A percentile compares a stretch with the other conserved stretches of the same genome.
Conservation (phyloP, 192 early-diverging fungal species). For the Podila minutissima region DNA sequence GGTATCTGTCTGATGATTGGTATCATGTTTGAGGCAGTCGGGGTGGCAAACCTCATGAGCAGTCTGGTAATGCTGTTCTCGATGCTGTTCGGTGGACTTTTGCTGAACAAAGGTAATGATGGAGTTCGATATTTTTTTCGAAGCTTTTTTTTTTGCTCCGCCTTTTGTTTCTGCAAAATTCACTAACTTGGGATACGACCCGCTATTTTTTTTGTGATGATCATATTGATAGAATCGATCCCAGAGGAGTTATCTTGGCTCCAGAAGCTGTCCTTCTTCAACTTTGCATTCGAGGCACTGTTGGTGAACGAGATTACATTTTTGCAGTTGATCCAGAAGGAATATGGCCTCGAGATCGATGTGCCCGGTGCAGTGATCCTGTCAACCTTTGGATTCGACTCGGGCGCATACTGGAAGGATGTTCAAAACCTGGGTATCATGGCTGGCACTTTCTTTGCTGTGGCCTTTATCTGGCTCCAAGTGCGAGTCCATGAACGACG, state of each 20-base stretch:
- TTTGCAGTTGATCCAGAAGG: slow-evolving; percentile 79
- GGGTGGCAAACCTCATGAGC: slow-evolving; percentile 77
- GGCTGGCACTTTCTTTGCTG: slow-evolving; percentile 64
- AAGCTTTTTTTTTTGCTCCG: slow-evolving; percentile 9
- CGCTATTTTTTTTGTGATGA: neutral
- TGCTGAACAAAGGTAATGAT: slow-evolving; percentile 82
- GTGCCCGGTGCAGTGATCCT: slow-evolving; percentile 87
- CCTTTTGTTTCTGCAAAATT: neutral
- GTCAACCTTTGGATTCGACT: slow-evolving; percentile 89
- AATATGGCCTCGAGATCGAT: slow-evolving; percentile 85
- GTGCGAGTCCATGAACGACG: slow-evolving; percentile 82
- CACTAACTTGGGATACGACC: neutral
- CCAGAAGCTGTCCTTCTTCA: slow-evolving; percentile 85
- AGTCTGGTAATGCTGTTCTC: slow-evolving; percentile 85
- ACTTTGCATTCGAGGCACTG: slow-evolving; percentile 89
- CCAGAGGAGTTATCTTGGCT: slow-evolving; percentile 71
- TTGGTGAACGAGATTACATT: slow-evolving; percentile 91
- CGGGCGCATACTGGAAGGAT: slow-evolving; percentile 85
- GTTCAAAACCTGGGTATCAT: slow-evolving; percentile 69
- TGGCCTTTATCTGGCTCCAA: slow-evolving; percentile 83
- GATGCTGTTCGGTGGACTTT: slow-evolving; percentile 90
- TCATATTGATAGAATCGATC: slow-evolving; percentile 69
- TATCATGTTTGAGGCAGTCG: slow-evolving; percentile 71
- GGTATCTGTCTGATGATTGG: slow-evolving; percentile 78
- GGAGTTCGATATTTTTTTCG: neutral